These are phyloP conservation scores for Tulasnella calospora DNA, from an alignment of 768 basidiomycete species.

Conservation along the genomic window DNA sequence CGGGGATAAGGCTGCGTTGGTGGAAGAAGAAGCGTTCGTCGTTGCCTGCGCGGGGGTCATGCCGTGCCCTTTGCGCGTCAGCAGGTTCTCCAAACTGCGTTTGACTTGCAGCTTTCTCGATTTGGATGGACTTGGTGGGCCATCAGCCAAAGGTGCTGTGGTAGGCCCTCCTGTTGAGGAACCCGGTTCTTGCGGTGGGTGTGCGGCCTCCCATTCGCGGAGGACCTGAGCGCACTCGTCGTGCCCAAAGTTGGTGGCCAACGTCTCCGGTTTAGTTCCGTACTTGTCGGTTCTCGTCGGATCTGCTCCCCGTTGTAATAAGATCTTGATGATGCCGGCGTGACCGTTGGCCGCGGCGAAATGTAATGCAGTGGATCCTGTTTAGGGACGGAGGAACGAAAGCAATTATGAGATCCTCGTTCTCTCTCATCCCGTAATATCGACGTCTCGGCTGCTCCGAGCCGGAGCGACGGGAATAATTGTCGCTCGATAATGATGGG, in stretches of 20 bases:
- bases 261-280: conserved; percentile 77
- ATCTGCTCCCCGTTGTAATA: conserved; percentile 80
- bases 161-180: conserved; percentile 19
- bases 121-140: conserved; percentile 21
- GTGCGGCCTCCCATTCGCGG: conserved; percentile 54
- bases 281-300: conserved; percentile 84
- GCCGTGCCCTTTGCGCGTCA: conserved; percentile 40
- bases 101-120: conserved; percentile 58
- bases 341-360: conserved; percentile 97
- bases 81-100: conserved; percentile 70
- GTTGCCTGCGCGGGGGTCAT: conserved; percentile 34
- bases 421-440: not conserved
- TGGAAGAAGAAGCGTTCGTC: conserved; percentile 27
- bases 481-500: not conserved
- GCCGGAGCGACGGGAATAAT: not conserved
- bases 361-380: conserved; percentile 87
- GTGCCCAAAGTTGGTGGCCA: conserved; percentile 78
- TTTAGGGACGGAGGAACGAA: conserved; percentile 28
- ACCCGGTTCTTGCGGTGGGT: conserved; percentile 39
- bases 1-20: conserved; percentile 25
- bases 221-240: conserved; percentile 70
- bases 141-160: not conserved
- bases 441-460: not conserved
- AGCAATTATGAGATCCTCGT: not conserved
- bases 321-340: conserved; percentile 63